These are phyloP conservation scores for Helichrysum umbraculigerum DNA, from an alignment of 129 eudicot species.

Conservation along the genomic window DNA sequence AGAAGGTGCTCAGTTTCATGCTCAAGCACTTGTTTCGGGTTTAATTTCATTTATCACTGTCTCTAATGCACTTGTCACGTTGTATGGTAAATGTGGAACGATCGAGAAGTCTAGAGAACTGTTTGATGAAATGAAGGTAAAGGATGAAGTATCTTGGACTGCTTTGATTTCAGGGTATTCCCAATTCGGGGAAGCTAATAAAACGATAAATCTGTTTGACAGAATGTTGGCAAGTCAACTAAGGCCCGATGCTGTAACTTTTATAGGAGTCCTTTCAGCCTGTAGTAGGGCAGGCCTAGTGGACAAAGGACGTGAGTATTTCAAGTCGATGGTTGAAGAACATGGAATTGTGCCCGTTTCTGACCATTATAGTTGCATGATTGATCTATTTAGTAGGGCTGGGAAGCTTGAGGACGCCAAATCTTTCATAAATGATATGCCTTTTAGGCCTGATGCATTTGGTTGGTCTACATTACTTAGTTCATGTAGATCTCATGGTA, in stretches of 20 bases:
- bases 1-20: slow-evolving; percentile 91
- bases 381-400: slow-evolving; percentile 80
- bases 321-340: slow-evolving; percentile 57
- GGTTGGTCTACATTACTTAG: slow-evolving; percentile 88
- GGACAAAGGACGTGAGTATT: slow-evolving; percentile 61
- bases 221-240: slow-evolving; percentile 67
- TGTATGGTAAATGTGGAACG: slow-evolving; percentile 89
- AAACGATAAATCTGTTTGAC: slow-evolving; percentile 68
- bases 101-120: slow-evolving; percentile 59
- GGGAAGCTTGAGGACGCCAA: slow-evolving; percentile 73
- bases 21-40: slow-evolving; percentile 75
- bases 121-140: slow-evolving; percentile 61
- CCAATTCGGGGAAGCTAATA: slow-evolving; percentile 82
- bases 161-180: slow-evolving; percentile 83
- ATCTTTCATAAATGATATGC: slow-evolving; percentile 69
- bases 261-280: slow-evolving; percentile 73
- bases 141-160: slow-evolving; percentile 85
- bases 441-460: slow-evolving; percentile 65
- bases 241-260: slow-evolving; percentile 63
- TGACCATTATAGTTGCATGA: slow-evolving; percentile 93
- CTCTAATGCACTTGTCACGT: slow-evolving; percentile 79
- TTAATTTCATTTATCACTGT: slow-evolving; percentile 66
- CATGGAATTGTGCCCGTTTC: slow-evolving; percentile 61
- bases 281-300: slow-evolving; percentile 85
- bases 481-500: slow-evolving; percentile 66